These are phyloP conservation scores for Alternaria arbusti DNA, from an alignment of 2,329 filamentous ascomycete genomes.

Conservation along the genomic window DNA sequence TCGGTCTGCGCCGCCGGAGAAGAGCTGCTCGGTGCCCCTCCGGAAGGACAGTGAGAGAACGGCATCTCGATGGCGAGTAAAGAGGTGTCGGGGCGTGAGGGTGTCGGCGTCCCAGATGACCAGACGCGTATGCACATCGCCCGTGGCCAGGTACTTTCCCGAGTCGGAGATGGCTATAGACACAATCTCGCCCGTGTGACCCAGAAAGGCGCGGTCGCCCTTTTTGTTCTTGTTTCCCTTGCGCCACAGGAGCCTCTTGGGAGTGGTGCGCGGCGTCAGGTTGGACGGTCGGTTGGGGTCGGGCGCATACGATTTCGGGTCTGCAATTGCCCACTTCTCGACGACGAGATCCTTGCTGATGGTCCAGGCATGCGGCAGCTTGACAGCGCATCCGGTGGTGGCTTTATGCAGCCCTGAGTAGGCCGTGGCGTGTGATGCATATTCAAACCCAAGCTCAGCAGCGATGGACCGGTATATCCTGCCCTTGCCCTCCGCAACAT, in stretches of 20 bases:
- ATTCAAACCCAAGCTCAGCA: slow-evolving; percentile 71
- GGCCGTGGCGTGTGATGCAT: slow-evolving; percentile 73
- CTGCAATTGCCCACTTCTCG: slow-evolving; percentile 88
- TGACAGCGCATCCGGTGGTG: slow-evolving; percentile 80
- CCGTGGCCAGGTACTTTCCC: slow-evolving; percentile 89
- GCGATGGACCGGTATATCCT: slow-evolving; percentile 84
- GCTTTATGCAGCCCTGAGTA: slow-evolving; percentile 78
- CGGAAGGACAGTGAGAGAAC: slow-evolving; percentile 87
- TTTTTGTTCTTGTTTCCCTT: slow-evolving; percentile 66
- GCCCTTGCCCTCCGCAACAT: slow-evolving; percentile 90
- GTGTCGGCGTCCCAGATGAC: slow-evolving; percentile 87
- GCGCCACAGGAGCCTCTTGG: slow-evolving; percentile 67
- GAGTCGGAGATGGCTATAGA: slow-evolving; percentile 86
- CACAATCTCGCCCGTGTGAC: slow-evolving; percentile 81
- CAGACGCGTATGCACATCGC: slow-evolving; percentile 81
- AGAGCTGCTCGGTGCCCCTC: slow-evolving; percentile 85
- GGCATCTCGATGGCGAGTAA: slow-evolving; percentile 89
- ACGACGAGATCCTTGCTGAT: slow-evolving; percentile 83
- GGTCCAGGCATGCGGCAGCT: slow-evolving; percentile 83
- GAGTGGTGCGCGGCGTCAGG: slow-evolving; percentile 64
- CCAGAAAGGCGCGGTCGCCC: slow-evolving; percentile 66
- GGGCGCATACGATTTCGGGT: slow-evolving; percentile 42
- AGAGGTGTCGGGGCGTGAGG: slow-evolving; percentile 79
- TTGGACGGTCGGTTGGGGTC: slow-evolving; percentile 39
- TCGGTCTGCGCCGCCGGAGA: slow-evolving; percentile 87